Base-by-base conservation (phyloP, 2,329 filamentous ascomycete genomes). In the Onygenales sp. region DNA sequence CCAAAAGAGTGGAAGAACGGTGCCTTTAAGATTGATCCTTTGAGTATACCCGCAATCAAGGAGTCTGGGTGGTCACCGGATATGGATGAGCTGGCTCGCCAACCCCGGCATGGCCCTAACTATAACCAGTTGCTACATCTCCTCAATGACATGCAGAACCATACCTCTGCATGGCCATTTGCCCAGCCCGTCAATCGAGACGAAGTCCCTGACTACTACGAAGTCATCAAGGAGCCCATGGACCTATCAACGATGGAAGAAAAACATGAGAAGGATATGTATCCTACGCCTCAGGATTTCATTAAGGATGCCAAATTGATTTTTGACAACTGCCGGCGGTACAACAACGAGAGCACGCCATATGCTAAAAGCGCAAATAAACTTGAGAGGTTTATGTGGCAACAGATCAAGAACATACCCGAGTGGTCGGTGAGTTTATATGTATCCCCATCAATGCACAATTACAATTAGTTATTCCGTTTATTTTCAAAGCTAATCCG, bases 191-290 rank as follows among this genome's bases (percentile, higher is more conserved):
- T 98, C 60, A 96, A 94, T 68, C 85, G 86, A 60, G 93, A 98
- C 63, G 93, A 97, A 60, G 93, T 98, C 0, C 84, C 89, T n/a
- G 93, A 98, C 69, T 98, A 98, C 73, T 97, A 97, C 75, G 89
- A 95, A 55, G 91, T 97, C 57, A 98, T 98, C 75, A 91, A 91
- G 66, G 87, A 95, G 69, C 93, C 93, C 38, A 98, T 98, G 93
- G 93, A 96, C 66, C 77, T 96, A 47, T 85, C 82, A 47, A 96
- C 91, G 17, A 97, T 98, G 92, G 93, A 97, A 71, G 84, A 83
- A 61, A 95, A 95, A 71, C 85, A 96, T 58, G 91, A 97, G 65
- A 89, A 89, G 41, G 93, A 97, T 71, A 82, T 92, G 64, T 98
- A 98, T 66, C 81, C 84, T 13, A 90, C 83, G 0, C 92, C 93